Evolutionary conservation across 2,329 filamentous ascomycete genomes (phyloP).

Genomic region (Calonectria ilicicola): DNA sequence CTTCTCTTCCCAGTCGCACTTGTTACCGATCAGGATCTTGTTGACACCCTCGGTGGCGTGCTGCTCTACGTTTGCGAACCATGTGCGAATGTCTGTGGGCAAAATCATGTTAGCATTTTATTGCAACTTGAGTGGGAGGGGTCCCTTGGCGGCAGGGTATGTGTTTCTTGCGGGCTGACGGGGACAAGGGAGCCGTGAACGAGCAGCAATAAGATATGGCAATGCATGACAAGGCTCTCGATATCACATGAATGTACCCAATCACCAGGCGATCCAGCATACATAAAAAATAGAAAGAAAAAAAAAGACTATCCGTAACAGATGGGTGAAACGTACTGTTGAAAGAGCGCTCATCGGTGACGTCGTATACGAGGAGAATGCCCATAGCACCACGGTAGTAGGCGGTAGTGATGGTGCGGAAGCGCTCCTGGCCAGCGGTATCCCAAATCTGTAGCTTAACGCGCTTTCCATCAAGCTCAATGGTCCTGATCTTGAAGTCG

Average conservation of each 20-base stretch:
- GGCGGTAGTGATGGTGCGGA: slow-evolving; percentile 97
- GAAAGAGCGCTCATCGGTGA: slow-evolving; percentile 95
- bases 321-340: slow-evolving; percentile 74
- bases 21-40: slow-evolving; percentile 99
- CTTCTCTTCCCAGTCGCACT: slow-evolving; percentile 99
- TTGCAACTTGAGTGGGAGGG: not conserved
- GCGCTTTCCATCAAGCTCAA: slow-evolving; percentile 97
- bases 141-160: not conserved
- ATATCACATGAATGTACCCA: not conserved
- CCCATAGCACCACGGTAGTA: slow-evolving; percentile 99
- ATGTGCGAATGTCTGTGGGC: slow-evolving; percentile 90
- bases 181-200: slow-evolving; percentile 5
- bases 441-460: slow-evolving; percentile 99
- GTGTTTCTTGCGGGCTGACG: not conserved
- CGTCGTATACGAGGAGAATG: slow-evolving; percentile 97
- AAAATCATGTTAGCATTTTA: slow-evolving; percentile 29
- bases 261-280: not conserved
- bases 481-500: slow-evolving; percentile 99
- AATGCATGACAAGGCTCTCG: not conserved
- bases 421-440: slow-evolving; percentile 97
- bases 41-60: slow-evolving; percentile 99
- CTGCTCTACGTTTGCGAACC: slow-evolving; percentile 99
- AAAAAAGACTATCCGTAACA: not conserved
- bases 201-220: not conserved
- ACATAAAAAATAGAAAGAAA: not conserved